These are phyloP conservation scores for Pharus latifolius DNA, from an alignment of 176 grass and related monocot genomes.

Conservation along the genomic window DNA sequence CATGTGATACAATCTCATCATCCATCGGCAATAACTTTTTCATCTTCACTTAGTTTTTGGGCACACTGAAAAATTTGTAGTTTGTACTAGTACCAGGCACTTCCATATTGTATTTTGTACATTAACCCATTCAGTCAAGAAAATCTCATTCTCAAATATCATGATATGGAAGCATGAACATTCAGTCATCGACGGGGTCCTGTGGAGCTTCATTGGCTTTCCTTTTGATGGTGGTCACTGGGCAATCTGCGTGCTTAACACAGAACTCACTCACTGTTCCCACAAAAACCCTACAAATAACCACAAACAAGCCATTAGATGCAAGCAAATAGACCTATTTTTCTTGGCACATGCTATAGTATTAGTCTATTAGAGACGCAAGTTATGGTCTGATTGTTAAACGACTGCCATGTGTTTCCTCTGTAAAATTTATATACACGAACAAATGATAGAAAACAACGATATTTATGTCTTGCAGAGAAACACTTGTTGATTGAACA, in stretches of 20 bases:
- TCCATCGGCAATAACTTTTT: not conserved
- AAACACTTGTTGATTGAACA: not conserved
- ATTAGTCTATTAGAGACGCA: not conserved
- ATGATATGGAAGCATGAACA: not conserved
- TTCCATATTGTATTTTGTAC: constrained; percentile 38
- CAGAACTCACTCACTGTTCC: constrained; percentile 90
- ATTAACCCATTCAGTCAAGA: constrained; percentile 45
- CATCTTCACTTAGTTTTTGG: constrained; percentile 59
- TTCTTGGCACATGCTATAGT: not conserved
- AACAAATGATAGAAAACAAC: not conserved
- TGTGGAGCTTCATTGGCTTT: constrained; percentile 69
- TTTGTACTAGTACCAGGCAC: constrained; percentile 18
- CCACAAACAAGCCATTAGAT: not conserved
- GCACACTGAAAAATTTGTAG: constrained; percentile 1
- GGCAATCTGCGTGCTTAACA: constrained; percentile 87
- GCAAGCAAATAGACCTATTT: not conserved
- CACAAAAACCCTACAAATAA: constrained; percentile 66
- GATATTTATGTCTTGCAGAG: not conserved
- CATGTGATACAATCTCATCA: constrained; percentile 15
- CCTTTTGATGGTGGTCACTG: constrained; percentile 87
- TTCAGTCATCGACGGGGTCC: constrained; percentile 74
- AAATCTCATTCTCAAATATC: constrained; percentile 17
- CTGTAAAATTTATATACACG: not conserved
- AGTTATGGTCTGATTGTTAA: not conserved
- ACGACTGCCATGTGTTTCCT: not conserved